Conservation (phyloP, 176 grass and related monocot species). For the Pontederia paniculata region DNA sequence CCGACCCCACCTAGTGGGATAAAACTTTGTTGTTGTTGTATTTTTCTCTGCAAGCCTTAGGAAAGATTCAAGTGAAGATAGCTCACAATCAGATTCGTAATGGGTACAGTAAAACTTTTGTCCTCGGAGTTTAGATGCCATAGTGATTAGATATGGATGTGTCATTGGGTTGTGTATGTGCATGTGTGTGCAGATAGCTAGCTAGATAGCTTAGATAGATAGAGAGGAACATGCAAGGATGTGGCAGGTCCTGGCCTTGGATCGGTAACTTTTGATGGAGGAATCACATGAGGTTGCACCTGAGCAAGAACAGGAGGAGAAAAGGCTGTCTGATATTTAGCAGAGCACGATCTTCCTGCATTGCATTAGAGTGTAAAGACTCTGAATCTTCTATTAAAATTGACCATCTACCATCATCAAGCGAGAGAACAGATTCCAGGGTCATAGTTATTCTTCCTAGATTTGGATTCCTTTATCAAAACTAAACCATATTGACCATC, state of each 20-base stretch:
- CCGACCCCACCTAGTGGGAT: too few relatives aligned
- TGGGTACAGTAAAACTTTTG: neutral
- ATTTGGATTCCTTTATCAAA: conserved; percentile 22
- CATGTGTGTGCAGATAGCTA: too few relatives aligned
- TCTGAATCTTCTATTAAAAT: conserved; percentile 34
- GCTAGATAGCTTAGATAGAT: too few relatives aligned
- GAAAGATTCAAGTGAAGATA: conserved; percentile 56
- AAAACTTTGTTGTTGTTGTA: too few relatives aligned
- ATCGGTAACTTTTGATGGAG: conserved; percentile 80
- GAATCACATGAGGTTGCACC: conserved; percentile 54
- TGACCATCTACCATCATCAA: conserved; percentile 95
- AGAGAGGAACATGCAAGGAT: too few relatives aligned
- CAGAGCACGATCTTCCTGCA: conserved; percentile 50
- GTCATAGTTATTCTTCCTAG: conserved; percentile 46
- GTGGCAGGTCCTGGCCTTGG: conserved; percentile 62
- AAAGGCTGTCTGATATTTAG: conserved; percentile 76
- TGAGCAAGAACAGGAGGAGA: conserved; percentile 77
- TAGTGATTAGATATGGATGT: too few relatives aligned
- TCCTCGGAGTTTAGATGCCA: too few relatives aligned
- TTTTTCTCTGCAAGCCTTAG: conserved; percentile 87
- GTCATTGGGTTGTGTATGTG: too few relatives aligned
- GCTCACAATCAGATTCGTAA: conserved; percentile 13
- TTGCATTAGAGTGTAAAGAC: conserved; percentile 24
- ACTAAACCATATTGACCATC: conserved; percentile 29
- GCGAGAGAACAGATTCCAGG: conserved; percentile 86